Base-by-base conservation (phyloP, 768 basidiomycete species). In the Jaapia argillacea region DNA sequence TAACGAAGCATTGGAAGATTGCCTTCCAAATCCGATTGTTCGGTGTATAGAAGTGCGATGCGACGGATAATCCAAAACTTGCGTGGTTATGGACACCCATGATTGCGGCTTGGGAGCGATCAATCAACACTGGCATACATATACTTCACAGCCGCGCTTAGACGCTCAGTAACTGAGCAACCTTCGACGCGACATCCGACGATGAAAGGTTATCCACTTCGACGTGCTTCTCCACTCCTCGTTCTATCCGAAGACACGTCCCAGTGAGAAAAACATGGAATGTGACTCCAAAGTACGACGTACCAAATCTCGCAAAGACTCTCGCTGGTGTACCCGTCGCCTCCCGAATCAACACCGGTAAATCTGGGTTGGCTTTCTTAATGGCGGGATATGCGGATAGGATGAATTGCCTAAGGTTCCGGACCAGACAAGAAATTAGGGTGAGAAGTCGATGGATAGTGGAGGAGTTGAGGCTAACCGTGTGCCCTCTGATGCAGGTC, bases 221-320 rank as follows among this genome's bases (percentile, higher is more conserved):
- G 43, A 85, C 77, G 58, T 88, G 81, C 58, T 72, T 81, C 66
- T 91, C 88, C 18, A 81, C 72, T 38, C 88, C 88, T 42, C 73
- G 75, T 61, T 89, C 88, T 91, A 59, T 21, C 24, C 10, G 28
- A 33, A 33, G 10, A 33, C 28, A 16, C 28, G 28, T 33, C 28
- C n/a, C n/a, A n/a, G n/a, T n/a, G n/a, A n/a, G n/a, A n/a, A n/a
- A n/a, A n/a, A n/a, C n/a, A n/a, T n/a, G n/a, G n/a, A n/a, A n/a
- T n/a, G n/a, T n/a, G n/a, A n/a, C n/a, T n/a, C n/a, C n/a, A n/a
- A n/a, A n/a, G 14, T 2, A 21, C 13, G 61, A 58, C 85, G 60
- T 64, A 91, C 88, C 87, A 57, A 86, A 91, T 55, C 88, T 71
- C 42, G 84, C 87, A 72, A 89, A 91, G 38, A 75, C 76, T 56